Evolutionary conservation across 345 rosid species (phyloP), one percentile per base, ranked within the genome.

Genomic region (Stellera chamaejasme): DNA sequence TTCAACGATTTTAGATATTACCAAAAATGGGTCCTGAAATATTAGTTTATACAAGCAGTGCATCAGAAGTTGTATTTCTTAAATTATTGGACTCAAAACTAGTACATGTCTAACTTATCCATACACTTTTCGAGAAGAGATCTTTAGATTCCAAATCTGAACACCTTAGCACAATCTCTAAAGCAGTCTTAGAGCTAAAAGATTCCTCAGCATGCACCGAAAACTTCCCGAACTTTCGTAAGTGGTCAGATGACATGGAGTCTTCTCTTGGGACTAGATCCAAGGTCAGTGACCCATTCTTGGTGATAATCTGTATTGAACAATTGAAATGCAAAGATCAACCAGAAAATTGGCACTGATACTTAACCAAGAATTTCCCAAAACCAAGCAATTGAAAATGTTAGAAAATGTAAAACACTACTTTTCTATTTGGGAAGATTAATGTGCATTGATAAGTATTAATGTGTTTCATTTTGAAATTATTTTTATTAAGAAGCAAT

Each of bases 181-280:
- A 72, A 6, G 80, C 68, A 56, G 80, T 80, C 75, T 79, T 91
- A 26, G 90, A 91, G 75, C 69, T 78, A 69, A 80, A 55, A 57
- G 81, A 83, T 73, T 91, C 98, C 80, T 88, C 98, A 43, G 92
- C 92, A 75, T 76, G 95, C 55, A 88, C 80, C 27, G 70, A 64
- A 67, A 91, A 83, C 69, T 81, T 85, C 16, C 96, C 96, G 65
- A 51, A 5, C 49, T 69, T 60, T 36, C 54, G 77, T 47, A 76
- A 58, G 57, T 27, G 61, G 49, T 72, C 61, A 44, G 81, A 64
- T 50, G 79, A 19, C 58, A 55, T 67, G 55, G 54, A 67, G 63
- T 82, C 81, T 66, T 76, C 90, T 68, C 75, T 78, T 60, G 25
- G 70, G 52, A 67, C 69, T 52, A 91, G 90, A 69, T 74, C 78